Evolutionary conservation across 169 alveolate genomes (phyloP).

Genomic region (Plasmodium berghei): DNA sequence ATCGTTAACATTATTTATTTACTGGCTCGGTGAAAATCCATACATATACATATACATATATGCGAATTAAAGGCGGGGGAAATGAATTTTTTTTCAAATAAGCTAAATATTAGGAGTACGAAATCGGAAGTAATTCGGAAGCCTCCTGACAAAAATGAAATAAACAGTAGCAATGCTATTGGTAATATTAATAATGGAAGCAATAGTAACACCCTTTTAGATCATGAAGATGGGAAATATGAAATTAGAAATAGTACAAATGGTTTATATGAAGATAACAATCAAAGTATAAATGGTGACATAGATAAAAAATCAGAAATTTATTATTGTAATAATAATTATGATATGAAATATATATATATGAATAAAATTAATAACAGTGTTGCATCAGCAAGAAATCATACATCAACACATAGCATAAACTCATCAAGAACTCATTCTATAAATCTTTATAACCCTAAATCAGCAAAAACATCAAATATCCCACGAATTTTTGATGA

Average conservation of each 20-base stretch:
- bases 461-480: constrained; percentile 39
- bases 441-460: constrained; percentile 31
- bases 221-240: not conserved
- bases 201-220: not conserved
- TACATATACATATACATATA: not conserved
- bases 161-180: not conserved
- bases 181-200: not conserved
- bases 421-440: constrained; percentile 41
- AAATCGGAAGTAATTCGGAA: constrained; percentile 68
- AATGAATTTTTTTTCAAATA: constrained; percentile 58
- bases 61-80: constrained; percentile 10
- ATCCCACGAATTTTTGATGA: constrained; percentile 41
- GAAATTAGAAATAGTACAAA: constrained; percentile 5
- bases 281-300: constrained; percentile 5
- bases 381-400: constrained; percentile 36
- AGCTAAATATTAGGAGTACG: constrained; percentile 57
- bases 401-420: constrained; percentile 30
- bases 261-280: constrained; percentile 19
- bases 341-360: constrained; percentile 33
- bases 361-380: constrained; percentile 37
- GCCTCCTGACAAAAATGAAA: not conserved
- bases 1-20: too few relatives aligned
- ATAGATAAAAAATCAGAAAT: constrained; percentile 35
- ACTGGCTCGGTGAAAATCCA: too few relatives aligned
- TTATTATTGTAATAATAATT: constrained; percentile 33